Conservation (phyloP, 305 asterid species). For the Fraxinus nigra region DNA sequence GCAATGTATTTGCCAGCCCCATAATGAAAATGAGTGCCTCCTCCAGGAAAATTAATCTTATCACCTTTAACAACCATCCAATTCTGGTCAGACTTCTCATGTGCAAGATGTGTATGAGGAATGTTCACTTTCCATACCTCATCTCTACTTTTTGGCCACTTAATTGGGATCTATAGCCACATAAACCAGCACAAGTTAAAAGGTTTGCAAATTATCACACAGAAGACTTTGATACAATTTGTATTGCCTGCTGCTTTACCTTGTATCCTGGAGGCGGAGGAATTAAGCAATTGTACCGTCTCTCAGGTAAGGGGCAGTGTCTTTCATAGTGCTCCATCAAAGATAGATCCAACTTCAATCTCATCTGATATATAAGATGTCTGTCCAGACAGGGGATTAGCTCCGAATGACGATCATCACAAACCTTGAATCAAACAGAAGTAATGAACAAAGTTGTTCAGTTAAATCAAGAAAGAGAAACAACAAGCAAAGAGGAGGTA, state of each 20-base stretch:
- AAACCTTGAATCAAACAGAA: slow-evolving; percentile 33
- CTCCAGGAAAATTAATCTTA: slow-evolving; percentile 77
- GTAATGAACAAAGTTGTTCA: background rate
- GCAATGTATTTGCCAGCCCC: slow-evolving; percentile 93
- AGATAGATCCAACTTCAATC: slow-evolving; percentile 51
- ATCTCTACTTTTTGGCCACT: slow-evolving; percentile 92
- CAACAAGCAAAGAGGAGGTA: background rate
- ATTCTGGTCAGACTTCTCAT: slow-evolving; percentile 87
- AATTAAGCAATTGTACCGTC: slow-evolving; percentile 54
- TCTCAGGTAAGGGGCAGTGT: slow-evolving; percentile 59
- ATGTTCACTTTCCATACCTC: slow-evolving; percentile 92
- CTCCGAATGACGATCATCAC: slow-evolving; percentile 55
- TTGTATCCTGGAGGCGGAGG: slow-evolving; percentile 60
- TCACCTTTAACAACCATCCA: slow-evolving; percentile 94
- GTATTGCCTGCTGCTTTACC: slow-evolving; percentile 27
- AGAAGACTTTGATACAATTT: background rate
- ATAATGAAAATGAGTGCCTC: slow-evolving; percentile 91
- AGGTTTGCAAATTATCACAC: slow-evolving; percentile 2
- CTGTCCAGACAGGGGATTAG: slow-evolving; percentile 57
- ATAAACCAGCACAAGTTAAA: slow-evolving; percentile 10
- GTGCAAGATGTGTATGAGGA: slow-evolving; percentile 94
- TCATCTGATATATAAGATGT: slow-evolving; percentile 56
- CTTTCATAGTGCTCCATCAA: slow-evolving; percentile 65
- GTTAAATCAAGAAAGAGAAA: background rate
- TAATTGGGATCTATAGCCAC: slow-evolving; percentile 56